These are phyloP conservation scores for Monosporascus sp. DNA, from an alignment of 2,329 filamentous ascomycete genomes.

Conservation along the genomic window DNA sequence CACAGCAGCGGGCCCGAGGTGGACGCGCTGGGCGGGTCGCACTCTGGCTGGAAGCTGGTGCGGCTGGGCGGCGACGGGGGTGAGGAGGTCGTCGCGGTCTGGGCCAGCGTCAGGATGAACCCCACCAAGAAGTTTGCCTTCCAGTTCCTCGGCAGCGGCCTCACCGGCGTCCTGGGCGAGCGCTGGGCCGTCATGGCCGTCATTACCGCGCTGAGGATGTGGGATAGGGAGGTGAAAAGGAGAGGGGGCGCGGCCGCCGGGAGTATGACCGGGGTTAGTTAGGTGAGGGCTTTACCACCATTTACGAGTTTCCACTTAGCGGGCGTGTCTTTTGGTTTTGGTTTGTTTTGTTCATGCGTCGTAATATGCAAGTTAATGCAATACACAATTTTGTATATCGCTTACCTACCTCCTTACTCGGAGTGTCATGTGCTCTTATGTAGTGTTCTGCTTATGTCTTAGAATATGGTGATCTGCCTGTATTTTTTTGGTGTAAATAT, in stretches of 20 bases:
- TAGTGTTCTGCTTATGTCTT: too few species aligned
- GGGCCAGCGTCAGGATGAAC: conserved; percentile 24
- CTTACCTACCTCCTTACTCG: too few species aligned
- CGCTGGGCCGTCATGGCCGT: conserved; percentile 39
- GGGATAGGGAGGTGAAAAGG: conserved; percentile 13
- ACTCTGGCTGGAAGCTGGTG: conserved; percentile 38
- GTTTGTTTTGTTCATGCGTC: too few species aligned
- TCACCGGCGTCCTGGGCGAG: conserved; percentile 33
- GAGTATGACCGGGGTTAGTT: not conserved
- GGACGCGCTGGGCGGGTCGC: conserved; percentile 21
- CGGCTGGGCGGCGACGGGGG: conserved; percentile 20
- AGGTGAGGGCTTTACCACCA: too few species aligned
- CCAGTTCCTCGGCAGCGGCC: conserved; percentile 34
- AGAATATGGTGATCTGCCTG: too few species aligned
- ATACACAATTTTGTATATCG: too few species aligned
- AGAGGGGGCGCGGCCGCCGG: not conserved
- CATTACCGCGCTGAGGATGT: conserved; percentile 30
- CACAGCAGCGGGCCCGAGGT: conserved; percentile 31
- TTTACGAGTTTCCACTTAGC: too few species aligned
- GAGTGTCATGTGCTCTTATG: too few species aligned
- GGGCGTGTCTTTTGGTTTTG: too few species aligned
- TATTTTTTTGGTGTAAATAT: too few species aligned
- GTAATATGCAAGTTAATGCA: too few species aligned
- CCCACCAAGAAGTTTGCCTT: conserved; percentile 32
- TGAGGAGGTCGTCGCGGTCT: conserved; percentile 38